Conservation (phyloP, 257 asterid species). For the Rehmannia glutinosa region DNA sequence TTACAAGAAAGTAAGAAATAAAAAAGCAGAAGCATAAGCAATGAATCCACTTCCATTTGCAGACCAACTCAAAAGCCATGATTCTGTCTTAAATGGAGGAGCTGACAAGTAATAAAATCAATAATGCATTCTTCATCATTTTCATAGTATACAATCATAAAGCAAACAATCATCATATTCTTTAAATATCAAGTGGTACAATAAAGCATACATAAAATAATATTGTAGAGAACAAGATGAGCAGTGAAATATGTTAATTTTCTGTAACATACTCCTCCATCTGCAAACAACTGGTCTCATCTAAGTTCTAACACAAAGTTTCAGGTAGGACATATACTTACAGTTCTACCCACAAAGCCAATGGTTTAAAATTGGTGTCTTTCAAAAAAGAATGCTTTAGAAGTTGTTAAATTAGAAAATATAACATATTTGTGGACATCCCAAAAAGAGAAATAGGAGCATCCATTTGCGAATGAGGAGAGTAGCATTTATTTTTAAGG, state of each 20-base stretch:
- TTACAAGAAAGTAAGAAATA: neutral
- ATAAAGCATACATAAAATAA: neutral
- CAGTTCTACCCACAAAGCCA: conserved; percentile 9
- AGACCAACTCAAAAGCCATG: neutral
- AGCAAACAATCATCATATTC: neutral
- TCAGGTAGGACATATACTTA: neutral
- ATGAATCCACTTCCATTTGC: neutral
- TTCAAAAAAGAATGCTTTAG: neutral
- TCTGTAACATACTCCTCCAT: neutral
- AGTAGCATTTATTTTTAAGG: neutral
- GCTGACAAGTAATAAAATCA: neutral
- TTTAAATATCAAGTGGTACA: conserved; percentile 1
- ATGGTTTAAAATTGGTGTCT: neutral
- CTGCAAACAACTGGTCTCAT: neutral
- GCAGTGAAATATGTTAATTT: neutral
- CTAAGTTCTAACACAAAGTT: neutral
- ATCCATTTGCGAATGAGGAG: neutral
- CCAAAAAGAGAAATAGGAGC: conserved; percentile 6
- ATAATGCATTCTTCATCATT: conserved; percentile 5
- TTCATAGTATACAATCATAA: neutral
- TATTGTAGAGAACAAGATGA: neutral
- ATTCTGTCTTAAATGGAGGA: neutral
- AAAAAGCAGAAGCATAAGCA: conserved; percentile 10
- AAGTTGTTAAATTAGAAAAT: conserved; percentile 12
- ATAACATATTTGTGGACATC: neutral